Percentiles rank a stretch among this genome's conserved stretches.
Conservation (phyloP, 2,329 filamentous ascomycete genomes). For the Pseudovirgaria hyperparasitica region DNA sequence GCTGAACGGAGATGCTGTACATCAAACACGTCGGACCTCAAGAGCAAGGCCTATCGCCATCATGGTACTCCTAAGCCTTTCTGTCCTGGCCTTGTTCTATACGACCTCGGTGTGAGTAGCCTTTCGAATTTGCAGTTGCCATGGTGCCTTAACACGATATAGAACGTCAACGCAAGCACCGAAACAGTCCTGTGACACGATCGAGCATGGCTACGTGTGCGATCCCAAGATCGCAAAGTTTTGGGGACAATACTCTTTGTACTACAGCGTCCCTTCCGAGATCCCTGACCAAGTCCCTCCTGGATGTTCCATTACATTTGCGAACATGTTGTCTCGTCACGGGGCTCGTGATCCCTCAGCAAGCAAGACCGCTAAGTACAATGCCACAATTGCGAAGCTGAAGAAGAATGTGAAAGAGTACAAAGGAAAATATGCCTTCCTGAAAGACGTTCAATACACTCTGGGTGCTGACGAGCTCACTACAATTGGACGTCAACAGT, state of each 20-base stretch:
- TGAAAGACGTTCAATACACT: slow-evolving; percentile 57
- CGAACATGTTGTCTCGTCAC: slow-evolving; percentile 69
- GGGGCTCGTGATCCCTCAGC: slow-evolving; percentile 70
- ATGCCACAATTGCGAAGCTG: slow-evolving; percentile 50
- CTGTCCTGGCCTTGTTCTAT: too few relatives aligned
- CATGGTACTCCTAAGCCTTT: too few relatives aligned
- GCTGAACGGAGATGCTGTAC: too few relatives aligned
- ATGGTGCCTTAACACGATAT: too few relatives aligned
- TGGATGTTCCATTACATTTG: slow-evolving; percentile 67
- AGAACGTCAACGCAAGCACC: slow-evolving; percentile 54
- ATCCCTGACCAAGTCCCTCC: slow-evolving; percentile 48
- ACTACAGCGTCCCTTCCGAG: slow-evolving; percentile 59
- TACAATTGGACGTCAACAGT: slow-evolving; percentile 52
- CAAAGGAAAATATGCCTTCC: slow-evolving; percentile 52
- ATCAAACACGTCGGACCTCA: too few relatives aligned
- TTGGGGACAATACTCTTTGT: slow-evolving; percentile 86
- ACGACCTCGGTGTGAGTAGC: too few relatives aligned
- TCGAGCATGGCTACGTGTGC: slow-evolving; percentile 50
- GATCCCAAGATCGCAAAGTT: slow-evolving; percentile 46
- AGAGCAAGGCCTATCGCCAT: too few relatives aligned
- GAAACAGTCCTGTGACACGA: slow-evolving; percentile 36
- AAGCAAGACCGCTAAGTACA: slow-evolving; percentile 53
- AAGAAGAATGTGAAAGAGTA: slow-evolving; percentile 45
- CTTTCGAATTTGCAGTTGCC: too few relatives aligned
- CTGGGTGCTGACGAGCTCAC: slow-evolving; percentile 61